Evolutionary conservation across 1,284 basidiomycete genomes (phyloP).

Genomic region (Cryptococcus maquisensis): DNA sequence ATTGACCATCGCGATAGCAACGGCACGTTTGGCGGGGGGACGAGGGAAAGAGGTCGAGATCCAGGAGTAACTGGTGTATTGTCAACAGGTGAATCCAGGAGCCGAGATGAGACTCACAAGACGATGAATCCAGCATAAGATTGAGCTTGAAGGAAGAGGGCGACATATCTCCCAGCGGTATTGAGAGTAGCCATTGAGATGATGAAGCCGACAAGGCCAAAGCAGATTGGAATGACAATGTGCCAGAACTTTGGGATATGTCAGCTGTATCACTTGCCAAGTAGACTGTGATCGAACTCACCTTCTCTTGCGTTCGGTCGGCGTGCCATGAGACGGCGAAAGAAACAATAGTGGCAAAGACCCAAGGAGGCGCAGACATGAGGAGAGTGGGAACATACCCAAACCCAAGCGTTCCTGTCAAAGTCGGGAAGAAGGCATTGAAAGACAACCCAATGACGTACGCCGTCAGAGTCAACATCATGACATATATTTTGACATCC

Average conservation of each 20-base stretch:
- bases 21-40: constrained; percentile 41
- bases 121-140: constrained; percentile 43
- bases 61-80: constrained; percentile 27
- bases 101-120: constrained; percentile 10
- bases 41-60: constrained; percentile 44
- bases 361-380: constrained; percentile 68
- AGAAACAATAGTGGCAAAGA: constrained; percentile 58
- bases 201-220: constrained; percentile 40
- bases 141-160: constrained; percentile 44
- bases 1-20: constrained; percentile 42
- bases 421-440: constrained; percentile 64
- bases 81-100: background rate
- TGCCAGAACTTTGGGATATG: constrained; percentile 56
- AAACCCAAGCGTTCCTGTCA: constrained; percentile 65
- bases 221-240: constrained; percentile 49
- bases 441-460: constrained; percentile 60
- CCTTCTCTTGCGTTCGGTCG: constrained; percentile 54
- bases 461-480: constrained; percentile 57
- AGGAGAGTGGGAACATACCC: constrained; percentile 59
- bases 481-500: constrained; percentile 61
- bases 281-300: constrained; percentile 50
- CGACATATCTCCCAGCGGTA: constrained; percentile 44
- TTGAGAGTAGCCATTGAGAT: constrained; percentile 39
- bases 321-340: constrained; percentile 63
- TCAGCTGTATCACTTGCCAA: background rate